Percentiles rank a stretch among this genome's conserved stretches.
These are phyloP conservation scores for Oxyria digyna DNA, from an alignment of 148 eudicot species.

Conservation along the genomic window DNA sequence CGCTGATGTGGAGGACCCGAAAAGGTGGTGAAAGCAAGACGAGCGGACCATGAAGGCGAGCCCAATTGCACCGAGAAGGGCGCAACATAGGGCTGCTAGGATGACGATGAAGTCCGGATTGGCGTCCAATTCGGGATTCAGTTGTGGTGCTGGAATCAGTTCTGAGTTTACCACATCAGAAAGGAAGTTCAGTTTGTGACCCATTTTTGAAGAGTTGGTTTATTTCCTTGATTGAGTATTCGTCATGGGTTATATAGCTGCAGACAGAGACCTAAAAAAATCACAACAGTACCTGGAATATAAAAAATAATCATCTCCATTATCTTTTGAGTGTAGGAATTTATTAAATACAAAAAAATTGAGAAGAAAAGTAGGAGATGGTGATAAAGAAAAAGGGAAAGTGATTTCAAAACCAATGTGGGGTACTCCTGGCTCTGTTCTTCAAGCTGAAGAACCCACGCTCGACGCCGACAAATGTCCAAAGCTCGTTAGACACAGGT, in stretches of 20 bases:
- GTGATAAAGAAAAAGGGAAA: neutral
- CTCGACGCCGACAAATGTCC: too few relatives aligned
- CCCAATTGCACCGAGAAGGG: constrained; percentile 46
- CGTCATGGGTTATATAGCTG: neutral
- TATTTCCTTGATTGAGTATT: neutral
- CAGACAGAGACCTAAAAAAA: neutral
- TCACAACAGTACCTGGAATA: neutral
- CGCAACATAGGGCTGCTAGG: constrained; percentile 46
- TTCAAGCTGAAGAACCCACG: neutral
- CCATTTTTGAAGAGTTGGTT: constrained; percentile 3
- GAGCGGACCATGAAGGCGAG: constrained; percentile 44
- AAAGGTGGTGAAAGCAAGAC: constrained; percentile 28
- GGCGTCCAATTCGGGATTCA: constrained; percentile 9
- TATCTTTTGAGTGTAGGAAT: neutral
- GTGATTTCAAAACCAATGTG: neutral
- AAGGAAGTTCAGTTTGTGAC: constrained; percentile 18
- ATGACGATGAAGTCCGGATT: constrained; percentile 41
- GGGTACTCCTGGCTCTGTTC: neutral
- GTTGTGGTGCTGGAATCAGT: constrained; percentile 11
- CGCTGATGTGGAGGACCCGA: neutral
- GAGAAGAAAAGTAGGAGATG: neutral
- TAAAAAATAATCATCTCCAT: neutral
- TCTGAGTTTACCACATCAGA: constrained; percentile 10
- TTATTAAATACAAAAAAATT: neutral
- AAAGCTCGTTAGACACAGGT: neutral